Conservation (phyloP, 768 basidiomycete genomes). For the Dendrothele bispora region DNA sequence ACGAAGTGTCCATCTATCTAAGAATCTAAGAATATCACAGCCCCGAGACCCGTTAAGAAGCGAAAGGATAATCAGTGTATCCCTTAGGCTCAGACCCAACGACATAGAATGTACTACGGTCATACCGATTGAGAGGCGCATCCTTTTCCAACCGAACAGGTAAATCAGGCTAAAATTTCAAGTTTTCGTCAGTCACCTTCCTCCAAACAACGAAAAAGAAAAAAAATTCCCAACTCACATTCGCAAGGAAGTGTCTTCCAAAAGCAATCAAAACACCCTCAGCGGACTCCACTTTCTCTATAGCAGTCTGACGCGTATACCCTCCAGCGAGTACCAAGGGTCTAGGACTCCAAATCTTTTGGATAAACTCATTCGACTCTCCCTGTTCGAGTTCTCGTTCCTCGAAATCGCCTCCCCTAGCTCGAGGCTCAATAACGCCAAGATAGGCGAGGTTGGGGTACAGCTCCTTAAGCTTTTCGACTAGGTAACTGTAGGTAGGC, state of each 20-base stretch:
- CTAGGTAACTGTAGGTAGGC: constrained; percentile 44
- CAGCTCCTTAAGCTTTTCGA: constrained; percentile 35
- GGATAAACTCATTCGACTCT: constrained; percentile 27
- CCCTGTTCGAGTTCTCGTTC: not conserved
- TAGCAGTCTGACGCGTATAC: constrained; percentile 27
- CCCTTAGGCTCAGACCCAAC: constrained; percentile 20
- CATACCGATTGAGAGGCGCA: constrained; percentile 16
- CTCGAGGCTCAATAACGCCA: constrained; percentile 35
- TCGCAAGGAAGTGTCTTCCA: constrained; percentile 34
- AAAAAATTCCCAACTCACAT: constrained; percentile 16
- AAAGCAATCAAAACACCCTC: constrained; percentile 29
- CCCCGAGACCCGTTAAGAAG: no score
- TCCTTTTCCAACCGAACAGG: constrained; percentile 24
- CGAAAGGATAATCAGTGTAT: constrained; percentile 30
- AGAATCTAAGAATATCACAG: no score
- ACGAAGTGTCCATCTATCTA: no score
- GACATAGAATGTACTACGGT: constrained; percentile 21
- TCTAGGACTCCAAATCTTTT: constrained; percentile 29
- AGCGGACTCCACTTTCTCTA: constrained; percentile 22
- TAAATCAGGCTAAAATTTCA: constrained; percentile 28
- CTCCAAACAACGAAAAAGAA: not conserved
- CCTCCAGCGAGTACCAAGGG: constrained; percentile 31
- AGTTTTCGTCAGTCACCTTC: not conserved
- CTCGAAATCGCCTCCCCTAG: constrained; percentile 8
- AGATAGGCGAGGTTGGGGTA: constrained; percentile 44